phyloP scores from a whole-genome alignment of 2,329 filamentous ascomycete genomes.

The Tolypocladium amazonense region DNA sequence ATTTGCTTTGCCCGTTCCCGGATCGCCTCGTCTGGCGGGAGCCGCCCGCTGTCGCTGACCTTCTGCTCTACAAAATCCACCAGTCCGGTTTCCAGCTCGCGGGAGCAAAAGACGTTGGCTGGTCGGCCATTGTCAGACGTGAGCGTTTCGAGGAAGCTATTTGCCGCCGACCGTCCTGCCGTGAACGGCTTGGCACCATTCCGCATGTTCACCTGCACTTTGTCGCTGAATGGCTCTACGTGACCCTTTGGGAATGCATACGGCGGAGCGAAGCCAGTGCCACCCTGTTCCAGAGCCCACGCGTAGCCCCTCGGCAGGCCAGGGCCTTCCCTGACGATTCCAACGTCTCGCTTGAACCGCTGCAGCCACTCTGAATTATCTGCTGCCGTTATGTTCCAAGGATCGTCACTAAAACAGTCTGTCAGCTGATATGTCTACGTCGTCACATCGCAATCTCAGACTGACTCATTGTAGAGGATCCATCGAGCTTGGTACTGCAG shows the following conservation, averaged over 20 bases:
- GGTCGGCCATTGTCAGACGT: conserved; percentile 32
- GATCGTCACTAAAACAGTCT: conserved; percentile 37
- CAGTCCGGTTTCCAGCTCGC: conserved; percentile 46
- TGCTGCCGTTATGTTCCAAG: conserved; percentile 53
- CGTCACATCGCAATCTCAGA: conserved; percentile 3
- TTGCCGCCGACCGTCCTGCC: conserved; percentile 32
- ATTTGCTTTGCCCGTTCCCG: conserved; percentile 37
- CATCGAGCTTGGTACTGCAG: conserved; percentile 54
- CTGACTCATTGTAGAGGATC: conserved; percentile 52
- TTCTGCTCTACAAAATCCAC: conserved; percentile 34
- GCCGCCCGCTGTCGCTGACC: conserved; percentile 23
- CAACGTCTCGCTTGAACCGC: conserved; percentile 49
- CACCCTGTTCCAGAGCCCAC: conserved; percentile 40
- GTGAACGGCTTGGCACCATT: conserved; percentile 29
- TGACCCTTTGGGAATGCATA: conserved; percentile 35
- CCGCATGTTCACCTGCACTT: conserved; percentile 20
- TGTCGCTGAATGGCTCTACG: conserved; percentile 22
- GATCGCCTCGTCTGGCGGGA: conserved; percentile 39
- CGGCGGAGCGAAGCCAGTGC: conserved; percentile 44
- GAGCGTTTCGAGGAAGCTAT: conserved; percentile 36
- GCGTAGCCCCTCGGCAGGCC: conserved; percentile 30
- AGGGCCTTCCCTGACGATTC: conserved; percentile 40
- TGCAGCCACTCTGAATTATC: conserved; percentile 55
- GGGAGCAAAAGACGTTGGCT: conserved; percentile 44
- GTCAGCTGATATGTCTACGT: not conserved